These are phyloP conservation scores for Avena atlantica DNA, from an alignment of 176 grass and related monocot species.

Conservation along the genomic window DNA sequence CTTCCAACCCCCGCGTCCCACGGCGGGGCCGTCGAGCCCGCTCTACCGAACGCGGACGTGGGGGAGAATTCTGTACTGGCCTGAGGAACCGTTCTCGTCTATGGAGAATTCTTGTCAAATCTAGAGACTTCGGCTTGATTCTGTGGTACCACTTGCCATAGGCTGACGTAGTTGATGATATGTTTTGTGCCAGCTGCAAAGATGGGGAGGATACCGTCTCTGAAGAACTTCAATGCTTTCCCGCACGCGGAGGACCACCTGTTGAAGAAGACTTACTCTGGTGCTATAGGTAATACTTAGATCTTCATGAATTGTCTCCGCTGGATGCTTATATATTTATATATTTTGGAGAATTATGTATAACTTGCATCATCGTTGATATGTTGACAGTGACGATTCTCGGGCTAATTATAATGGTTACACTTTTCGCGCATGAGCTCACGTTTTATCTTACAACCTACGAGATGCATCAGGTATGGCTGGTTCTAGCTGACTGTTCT, in stretches of 20 bases:
- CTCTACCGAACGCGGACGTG: not conserved
- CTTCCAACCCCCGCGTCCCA: not conserved
- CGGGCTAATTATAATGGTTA: slow-evolving; percentile 85
- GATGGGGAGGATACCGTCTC: slow-evolving; percentile 79
- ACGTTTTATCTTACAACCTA: slow-evolving; percentile 92
- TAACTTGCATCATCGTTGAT: slow-evolving; percentile 9
- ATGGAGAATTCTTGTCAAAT: slow-evolving; percentile 2
- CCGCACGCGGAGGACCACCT: slow-evolving; percentile 93
- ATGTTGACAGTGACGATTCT: slow-evolving; percentile 73
- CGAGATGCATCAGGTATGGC: slow-evolving; percentile 79
- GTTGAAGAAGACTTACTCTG: slow-evolving; percentile 88
- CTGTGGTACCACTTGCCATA: not conserved
- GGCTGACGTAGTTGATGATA: slow-evolving; percentile 10
- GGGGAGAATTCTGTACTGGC: not conserved
- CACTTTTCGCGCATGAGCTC: slow-evolving; percentile 84
- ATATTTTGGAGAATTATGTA: slow-evolving; percentile 8
- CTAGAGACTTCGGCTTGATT: not conserved
- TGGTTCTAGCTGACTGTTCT: not conserved
- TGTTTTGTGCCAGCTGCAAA: slow-evolving; percentile 42
- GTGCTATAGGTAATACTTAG: slow-evolving; percentile 72
- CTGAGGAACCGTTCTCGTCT: slow-evolving; percentile 7
- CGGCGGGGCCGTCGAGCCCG: not conserved
- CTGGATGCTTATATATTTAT: not conserved
- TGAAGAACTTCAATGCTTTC: slow-evolving; percentile 95
- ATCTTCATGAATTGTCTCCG: not conserved